Evolutionary conservation across 352 stramenopile species (phyloP), one percentile per base, ranked within the genome.

Genomic region (Globisporangium uncinulatum): DNA sequence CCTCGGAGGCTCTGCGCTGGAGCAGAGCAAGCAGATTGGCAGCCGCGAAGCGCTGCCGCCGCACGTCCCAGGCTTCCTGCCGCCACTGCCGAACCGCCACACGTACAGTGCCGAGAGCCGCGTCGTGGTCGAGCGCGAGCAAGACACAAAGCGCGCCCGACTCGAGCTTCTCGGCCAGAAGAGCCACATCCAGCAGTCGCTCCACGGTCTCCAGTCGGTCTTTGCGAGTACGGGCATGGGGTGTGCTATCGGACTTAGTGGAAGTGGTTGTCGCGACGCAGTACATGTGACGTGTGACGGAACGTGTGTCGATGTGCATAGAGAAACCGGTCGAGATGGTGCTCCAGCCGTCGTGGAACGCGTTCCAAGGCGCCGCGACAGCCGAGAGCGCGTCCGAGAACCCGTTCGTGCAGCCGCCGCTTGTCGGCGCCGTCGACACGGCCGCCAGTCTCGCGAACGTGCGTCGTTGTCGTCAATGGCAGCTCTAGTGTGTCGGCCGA

Each of bases 161-260:
- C 62, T 86, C 11, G 73, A 78, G n/a, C 47, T 83, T 41, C 64
- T 86, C 11, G 65, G 64, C 56, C 73, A 86, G 61, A 86, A 86
- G 57, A 76, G 72, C 6, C 73, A 83, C 61, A 72, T 86, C 44
- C 73, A 79, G 31, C 69, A 83, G 50, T 83, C 76, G 51, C 65
- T 86, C 32, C 76, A 83, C 50, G 71, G 75, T 3, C 44, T 86
- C 54, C 64, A 86, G 52, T 70, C 65, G 34, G 65, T 66, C 29
- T 57, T 65, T 57, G 59, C 63, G 6, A 74, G 74, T 82, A 79
- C 55, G 71, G 24, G 4, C 24, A n/a, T n/a, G n/a, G n/a, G n/a
- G n/a, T n/a, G n/a, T n/a, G n/a, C n/a, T 29, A 29, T 29, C 24
- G 24, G 1, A 29, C 24, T 29, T 29, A 29, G 24, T 29, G 24